Percentiles rank a stretch among this genome's conserved stretches.
phyloP scores from a whole-genome alignment of 2,329 filamentous ascomycete genomes.

The Monosporascus cannonballus region DNA sequence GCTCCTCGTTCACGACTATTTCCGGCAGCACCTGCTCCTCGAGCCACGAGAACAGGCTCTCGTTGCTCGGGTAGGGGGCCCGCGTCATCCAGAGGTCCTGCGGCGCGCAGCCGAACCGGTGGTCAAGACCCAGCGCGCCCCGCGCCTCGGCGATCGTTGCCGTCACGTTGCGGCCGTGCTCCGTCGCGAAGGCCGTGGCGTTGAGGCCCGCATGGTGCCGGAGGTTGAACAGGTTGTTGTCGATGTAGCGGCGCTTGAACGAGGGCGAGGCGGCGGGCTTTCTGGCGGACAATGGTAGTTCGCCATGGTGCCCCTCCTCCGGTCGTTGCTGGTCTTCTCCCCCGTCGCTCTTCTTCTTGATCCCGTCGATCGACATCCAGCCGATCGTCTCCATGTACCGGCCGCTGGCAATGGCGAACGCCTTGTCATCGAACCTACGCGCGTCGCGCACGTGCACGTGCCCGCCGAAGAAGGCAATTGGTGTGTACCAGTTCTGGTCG shows the following conservation, averaged over 20 bases:
- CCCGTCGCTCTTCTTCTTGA: slow-evolving; percentile 31
- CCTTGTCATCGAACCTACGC: slow-evolving; percentile 68
- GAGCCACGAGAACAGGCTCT: slow-evolving; percentile 80
- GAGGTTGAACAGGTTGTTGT: slow-evolving; percentile 84
- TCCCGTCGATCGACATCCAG: slow-evolving; percentile 78
- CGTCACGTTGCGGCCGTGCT: slow-evolving; percentile 66
- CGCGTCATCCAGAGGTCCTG: slow-evolving; percentile 76
- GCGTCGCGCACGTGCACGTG: slow-evolving; percentile 88
- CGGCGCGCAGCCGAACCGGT: slow-evolving; percentile 77
- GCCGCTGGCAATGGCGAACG: slow-evolving; percentile 78
- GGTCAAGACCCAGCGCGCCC: slow-evolving; percentile 63
- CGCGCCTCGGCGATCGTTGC: slow-evolving; percentile 64
- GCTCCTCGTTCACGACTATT: slow-evolving; percentile 50
- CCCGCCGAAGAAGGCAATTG: slow-evolving; percentile 88
- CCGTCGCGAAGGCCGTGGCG: slow-evolving; percentile 66
- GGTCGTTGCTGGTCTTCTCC: neutral
- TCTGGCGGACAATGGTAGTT: neutral
- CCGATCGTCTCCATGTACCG: slow-evolving; percentile 94
- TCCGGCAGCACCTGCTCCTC: slow-evolving; percentile 68
- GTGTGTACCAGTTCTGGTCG: slow-evolving; percentile 67
- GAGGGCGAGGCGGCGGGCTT: slow-evolving; percentile 35
- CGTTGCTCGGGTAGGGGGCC: slow-evolving; percentile 62
- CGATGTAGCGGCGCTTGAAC: slow-evolving; percentile 80
- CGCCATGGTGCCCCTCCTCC: neutral
- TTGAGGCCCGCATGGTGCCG: slow-evolving; percentile 75